Base-by-base conservation (phyloP, 2,329 filamentous ascomycete genomes). In the Rutstroemia sp. region DNA sequence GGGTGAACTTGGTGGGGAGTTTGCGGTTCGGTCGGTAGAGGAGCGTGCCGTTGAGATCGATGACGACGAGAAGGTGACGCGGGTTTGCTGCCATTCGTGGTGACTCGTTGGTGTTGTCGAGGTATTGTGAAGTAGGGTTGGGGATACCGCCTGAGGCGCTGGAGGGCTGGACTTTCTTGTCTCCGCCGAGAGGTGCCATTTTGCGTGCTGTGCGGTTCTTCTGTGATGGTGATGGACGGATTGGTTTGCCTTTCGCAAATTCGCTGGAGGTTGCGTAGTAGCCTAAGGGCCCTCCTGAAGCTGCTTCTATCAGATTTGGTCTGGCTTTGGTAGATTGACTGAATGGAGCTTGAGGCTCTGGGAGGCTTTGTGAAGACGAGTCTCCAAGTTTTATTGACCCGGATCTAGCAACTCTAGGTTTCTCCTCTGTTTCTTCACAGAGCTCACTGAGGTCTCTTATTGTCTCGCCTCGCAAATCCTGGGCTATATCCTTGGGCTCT, bases 1-100 rank as follows among this genome's bases (percentile, higher is more conserved):
- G 73, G 45, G 83, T 72, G 68, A 91, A 88, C 44, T 71, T 69
- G 9, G 75, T 78, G 3, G 77, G 75, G 1, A 72, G 66, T 25
- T 69, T 69, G 47, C 75, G 75, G 52, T 75, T 76, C 8, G 83
- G 85, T 5, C 94, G 87, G 72, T 81, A 79, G 38, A 97, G 79
- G 1, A 99, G 78, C 0, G 92, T 96, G 60, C 94, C 94, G 71
- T 97, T 99, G 39, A 99, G 81, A 72, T 99, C 94, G 60, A 97
- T 81, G 48, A 97, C 81, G 51, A 99, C 77, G 21, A 99, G 82
- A 37, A 96, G 79, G 16, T 79, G 80, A 42, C 82, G 81, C 1
- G 85, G 79, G 1, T 70, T 51, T 0, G 71, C 41, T 3, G 80
- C 71, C 16, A 62, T 62, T 27, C 69, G 65, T 0, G 82, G 76